Base-by-base conservation (phyloP, 225 moss, liverwort and hornwort species). In the Polytrichum formosum region DNA sequence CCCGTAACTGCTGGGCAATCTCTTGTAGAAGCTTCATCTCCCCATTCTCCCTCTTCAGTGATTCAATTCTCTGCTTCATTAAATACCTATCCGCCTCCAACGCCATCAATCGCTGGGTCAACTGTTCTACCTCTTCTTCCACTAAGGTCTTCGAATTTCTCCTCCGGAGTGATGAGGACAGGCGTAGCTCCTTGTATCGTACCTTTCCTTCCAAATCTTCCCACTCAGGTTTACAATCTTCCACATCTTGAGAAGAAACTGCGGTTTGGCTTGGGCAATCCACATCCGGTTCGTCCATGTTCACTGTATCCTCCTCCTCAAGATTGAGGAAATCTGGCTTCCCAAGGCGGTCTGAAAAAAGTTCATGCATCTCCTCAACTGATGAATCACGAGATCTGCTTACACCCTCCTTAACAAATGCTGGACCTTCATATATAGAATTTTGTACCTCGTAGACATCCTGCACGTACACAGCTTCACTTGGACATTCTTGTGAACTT, bases 381-480 rank as follows among this genome's bases (percentile, higher is more conserved):
- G 25, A 37, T 56, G 61, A 70, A 29, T 22, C 72, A 54, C 68
- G 54, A 28, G 62, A 68, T 28, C 59, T 61, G 20, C 61, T 55
- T 70, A 22, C 28, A 37, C 67, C 29, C 65, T 61, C 73, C 66
- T 72, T 56, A n/a, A 72, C 67, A 63, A 59, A 25, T 67, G 69
- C 70, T 71, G 75, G 74, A 23, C 73, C 30, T 56, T 74, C 78
- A 70, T 53, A 67, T 21, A 70, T 63, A 59, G 73, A 82, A 72
- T 78, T 72, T 55, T 80, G 88, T 56, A 90, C 91, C 82, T 96
- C 89, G 64, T 93, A 87, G 26, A 93, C 87, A 74, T 93, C 96
- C 56, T 90, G 87, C n/a, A 90, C 88, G 75, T 73, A 74, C 18
- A 79, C 75, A 22, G 77, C 70, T 37, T 80, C 82, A 73, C 85